A percentile compares a stretch with the other conserved stretches of the same genome.
Evolutionary conservation across 2,329 filamentous ascomycete species (phyloP).

Genomic region (Lachnellula hyalina): DNA sequence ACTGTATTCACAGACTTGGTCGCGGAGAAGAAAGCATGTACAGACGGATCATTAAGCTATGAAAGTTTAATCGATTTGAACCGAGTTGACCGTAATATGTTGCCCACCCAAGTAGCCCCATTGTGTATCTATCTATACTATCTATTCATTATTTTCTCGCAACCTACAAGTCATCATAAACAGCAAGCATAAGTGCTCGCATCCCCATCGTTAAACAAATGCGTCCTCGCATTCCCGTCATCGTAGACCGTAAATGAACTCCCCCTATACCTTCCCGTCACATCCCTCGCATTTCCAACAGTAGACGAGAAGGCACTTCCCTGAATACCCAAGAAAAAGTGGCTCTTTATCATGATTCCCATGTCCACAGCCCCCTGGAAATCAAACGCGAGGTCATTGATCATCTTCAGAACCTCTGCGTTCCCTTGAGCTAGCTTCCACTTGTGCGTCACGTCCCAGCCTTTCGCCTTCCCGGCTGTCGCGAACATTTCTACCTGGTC

Average conservation of each 20-base stretch:
- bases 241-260: conserved; percentile 27
- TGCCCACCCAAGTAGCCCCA: background rate
- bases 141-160: background rate
- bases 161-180: conserved; percentile 17
- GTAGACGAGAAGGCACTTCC: conserved; percentile 33
- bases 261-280: conserved; percentile 33
- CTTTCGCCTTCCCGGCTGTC: conserved; percentile 26
- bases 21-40: too few species aligned
- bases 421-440: conserved; percentile 27
- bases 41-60: background rate
- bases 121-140: background rate
- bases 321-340: conserved; percentile 33
- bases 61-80: background rate
- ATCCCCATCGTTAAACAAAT: conserved; percentile 33
- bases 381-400: conserved; percentile 31
- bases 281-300: conserved; percentile 31
- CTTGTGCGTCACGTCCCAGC: conserved; percentile 35
- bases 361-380: conserved; percentile 34
- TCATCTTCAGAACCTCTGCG: conserved; percentile 16
- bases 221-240: conserved; percentile 30
- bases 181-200: conserved; percentile 31
- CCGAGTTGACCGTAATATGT: background rate
- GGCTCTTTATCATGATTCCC: conserved; percentile 30
- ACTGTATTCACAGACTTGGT: too few species aligned
- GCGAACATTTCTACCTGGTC: conserved; percentile 30